Conservation (phyloP, 73 alveolate genomes). For the Paramecium sonneborni region DNA sequence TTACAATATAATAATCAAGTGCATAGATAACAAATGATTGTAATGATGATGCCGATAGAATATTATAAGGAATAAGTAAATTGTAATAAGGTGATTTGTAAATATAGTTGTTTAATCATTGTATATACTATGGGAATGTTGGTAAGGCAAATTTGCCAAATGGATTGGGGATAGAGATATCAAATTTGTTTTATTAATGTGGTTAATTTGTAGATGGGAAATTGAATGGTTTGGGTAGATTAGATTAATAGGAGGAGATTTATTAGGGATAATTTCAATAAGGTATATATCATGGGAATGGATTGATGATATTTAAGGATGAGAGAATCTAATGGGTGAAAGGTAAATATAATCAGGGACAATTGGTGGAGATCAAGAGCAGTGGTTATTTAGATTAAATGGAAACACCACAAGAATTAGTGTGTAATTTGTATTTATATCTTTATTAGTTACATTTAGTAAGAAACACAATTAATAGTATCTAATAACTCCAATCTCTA, state of each 20-base stretch:
- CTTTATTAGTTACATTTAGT: background rate
- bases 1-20: background rate
- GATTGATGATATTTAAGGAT: background rate
- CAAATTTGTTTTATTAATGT: background rate
- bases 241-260: background rate
- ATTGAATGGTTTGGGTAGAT: background rate
- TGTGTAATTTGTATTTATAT: background rate
- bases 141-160: background rate
- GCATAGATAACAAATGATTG: background rate
- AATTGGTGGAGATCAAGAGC: background rate
- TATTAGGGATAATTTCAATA: background rate
- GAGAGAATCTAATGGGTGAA: background rate
- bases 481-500: background rate
- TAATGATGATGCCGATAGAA: background rate
- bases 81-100: background rate
- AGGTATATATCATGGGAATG: background rate
- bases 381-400: background rate
- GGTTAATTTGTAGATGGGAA: background rate
- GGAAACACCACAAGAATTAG: background rate
- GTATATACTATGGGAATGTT: background rate
- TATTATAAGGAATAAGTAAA: background rate
- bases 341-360: background rate
- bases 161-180: background rate
- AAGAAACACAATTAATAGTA: background rate
- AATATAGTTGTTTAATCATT: constrained; percentile 14